Percentiles rank a stretch among this genome's conserved stretches.
Evolutionary conservation across 2,329 filamentous ascomycete genomes (phyloP).

Genomic region (Xylogone sp.): DNA sequence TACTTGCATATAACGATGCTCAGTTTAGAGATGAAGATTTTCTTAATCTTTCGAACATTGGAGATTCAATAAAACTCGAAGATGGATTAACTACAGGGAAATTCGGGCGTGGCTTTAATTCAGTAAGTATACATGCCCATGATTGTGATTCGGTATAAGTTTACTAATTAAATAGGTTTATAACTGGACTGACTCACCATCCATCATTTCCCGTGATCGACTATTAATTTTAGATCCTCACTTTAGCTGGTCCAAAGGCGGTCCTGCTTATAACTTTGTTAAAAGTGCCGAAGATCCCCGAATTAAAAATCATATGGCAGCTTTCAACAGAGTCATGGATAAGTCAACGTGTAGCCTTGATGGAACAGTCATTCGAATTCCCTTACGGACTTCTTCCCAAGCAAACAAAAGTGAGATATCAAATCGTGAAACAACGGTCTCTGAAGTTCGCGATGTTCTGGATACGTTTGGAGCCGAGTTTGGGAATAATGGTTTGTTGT

Average conservation of each 20-base stretch:
- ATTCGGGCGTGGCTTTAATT: constrained; percentile 33
- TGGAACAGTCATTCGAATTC: constrained; percentile 32
- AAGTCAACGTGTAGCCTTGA: constrained; percentile 14
- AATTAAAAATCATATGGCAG: constrained; percentile 27
- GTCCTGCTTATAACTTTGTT: constrained; percentile 28
- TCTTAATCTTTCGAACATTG: constrained; percentile 24
- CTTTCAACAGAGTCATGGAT: constrained; percentile 22
- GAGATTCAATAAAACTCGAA: constrained; percentile 26
- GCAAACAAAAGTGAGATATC: constrained; percentile 27
- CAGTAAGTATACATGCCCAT: constrained; percentile 23
- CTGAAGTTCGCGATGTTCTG: constrained; percentile 25
- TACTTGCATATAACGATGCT: constrained; percentile 30
- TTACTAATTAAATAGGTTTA: constrained; percentile 22
- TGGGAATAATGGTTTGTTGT: constrained; percentile 24
- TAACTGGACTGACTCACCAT: constrained; percentile 34
- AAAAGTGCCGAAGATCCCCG: constrained; percentile 11
- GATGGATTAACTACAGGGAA: constrained; percentile 30
- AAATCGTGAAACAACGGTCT: constrained; percentile 13
- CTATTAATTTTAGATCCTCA: constrained; percentile 32
- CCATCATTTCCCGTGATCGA: constrained; percentile 26
- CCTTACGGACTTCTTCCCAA: constrained; percentile 24
- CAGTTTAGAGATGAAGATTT: constrained; percentile 27
- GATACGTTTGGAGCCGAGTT: constrained; percentile 23
- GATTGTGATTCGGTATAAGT: not conserved
- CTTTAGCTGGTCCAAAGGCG: constrained; percentile 26